A percentile compares a stretch with the other conserved stretches of the same genome.
phyloP scores from a whole-genome alignment of 768 basidiomycete species.

The Hygrophorus russula region DNA sequence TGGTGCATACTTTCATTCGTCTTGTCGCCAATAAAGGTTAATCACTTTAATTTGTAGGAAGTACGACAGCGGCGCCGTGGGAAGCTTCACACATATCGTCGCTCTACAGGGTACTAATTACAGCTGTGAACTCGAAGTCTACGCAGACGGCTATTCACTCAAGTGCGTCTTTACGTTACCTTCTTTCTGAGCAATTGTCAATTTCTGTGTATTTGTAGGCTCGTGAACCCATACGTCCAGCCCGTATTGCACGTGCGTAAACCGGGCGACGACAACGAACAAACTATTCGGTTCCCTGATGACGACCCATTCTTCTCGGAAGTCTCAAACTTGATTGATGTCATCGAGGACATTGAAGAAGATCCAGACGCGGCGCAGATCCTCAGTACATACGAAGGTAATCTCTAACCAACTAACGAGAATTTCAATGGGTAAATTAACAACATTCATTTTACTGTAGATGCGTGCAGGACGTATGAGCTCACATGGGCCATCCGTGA shows the following conservation, averaged over 20 bases:
- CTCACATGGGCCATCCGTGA: constrained; percentile 89
- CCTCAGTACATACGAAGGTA: constrained; percentile 78
- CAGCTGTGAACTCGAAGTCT: constrained; percentile 90
- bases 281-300: constrained; percentile 57
- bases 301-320: constrained; percentile 96
- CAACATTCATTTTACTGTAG: constrained; percentile 21
- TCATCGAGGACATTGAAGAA: constrained; percentile 81
- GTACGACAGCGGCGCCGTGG: constrained; percentile 91
- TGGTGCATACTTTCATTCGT: constrained; percentile 46
- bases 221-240: constrained; percentile 89
- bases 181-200: constrained; percentile 3
- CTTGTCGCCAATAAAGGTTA: background rate
- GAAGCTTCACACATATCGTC: constrained; percentile 81
- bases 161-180: constrained; percentile 35
- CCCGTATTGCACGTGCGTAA: constrained; percentile 80
- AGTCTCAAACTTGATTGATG: constrained; percentile 76
- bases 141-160: constrained; percentile 84
- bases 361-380: constrained; percentile 73
- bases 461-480: constrained; percentile 82
- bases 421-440: background rate
- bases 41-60: constrained; percentile 47
- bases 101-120: constrained; percentile 90
- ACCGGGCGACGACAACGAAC: constrained; percentile 72
- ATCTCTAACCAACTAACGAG: constrained; percentile 7
- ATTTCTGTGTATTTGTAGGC: constrained; percentile 25